Conservation (phyloP, 371 early-diverging fungal genomes). For the Mortierella sp. region DNA sequence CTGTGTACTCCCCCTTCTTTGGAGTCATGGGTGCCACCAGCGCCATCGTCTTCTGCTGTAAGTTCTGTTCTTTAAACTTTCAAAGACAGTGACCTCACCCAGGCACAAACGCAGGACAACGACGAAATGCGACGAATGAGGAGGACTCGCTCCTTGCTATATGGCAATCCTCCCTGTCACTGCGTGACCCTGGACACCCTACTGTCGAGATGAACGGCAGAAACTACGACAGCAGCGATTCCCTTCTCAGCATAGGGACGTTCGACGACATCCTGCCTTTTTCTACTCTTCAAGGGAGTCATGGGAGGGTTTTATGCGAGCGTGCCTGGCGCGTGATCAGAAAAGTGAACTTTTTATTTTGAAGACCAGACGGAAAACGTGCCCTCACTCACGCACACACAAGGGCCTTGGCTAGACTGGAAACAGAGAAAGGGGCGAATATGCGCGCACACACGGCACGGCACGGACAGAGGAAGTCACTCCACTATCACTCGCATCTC, state of each 20-base stretch:
- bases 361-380: not conserved
- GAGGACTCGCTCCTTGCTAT: too few species aligned
- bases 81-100: not conserved
- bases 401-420: not conserved
- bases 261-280: not conserved
- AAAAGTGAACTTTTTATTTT: not conserved
- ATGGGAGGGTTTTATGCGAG: not conserved
- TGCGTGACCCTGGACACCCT: not conserved
- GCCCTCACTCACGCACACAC: not conserved
- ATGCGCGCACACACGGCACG: constrained; percentile 1
- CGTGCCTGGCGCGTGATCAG: constrained; percentile 27
- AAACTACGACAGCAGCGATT: too few species aligned
- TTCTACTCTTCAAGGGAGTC: not conserved
- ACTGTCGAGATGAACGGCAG: not conserved
- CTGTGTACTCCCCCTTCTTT: constrained; percentile 97
- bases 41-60: constrained; percentile 97
- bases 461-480: not conserved
- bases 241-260: not conserved
- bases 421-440: constrained; percentile 15
- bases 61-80: constrained; percentile 58
- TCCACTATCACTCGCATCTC: not conserved
- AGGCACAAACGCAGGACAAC: not conserved
- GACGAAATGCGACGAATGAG: too few species aligned
- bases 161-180: too few species aligned
- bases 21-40: constrained; percentile 96